phyloP scores from a whole-genome alignment of 192 early-diverging fungal species.

The Coemansia sp. region DNA sequence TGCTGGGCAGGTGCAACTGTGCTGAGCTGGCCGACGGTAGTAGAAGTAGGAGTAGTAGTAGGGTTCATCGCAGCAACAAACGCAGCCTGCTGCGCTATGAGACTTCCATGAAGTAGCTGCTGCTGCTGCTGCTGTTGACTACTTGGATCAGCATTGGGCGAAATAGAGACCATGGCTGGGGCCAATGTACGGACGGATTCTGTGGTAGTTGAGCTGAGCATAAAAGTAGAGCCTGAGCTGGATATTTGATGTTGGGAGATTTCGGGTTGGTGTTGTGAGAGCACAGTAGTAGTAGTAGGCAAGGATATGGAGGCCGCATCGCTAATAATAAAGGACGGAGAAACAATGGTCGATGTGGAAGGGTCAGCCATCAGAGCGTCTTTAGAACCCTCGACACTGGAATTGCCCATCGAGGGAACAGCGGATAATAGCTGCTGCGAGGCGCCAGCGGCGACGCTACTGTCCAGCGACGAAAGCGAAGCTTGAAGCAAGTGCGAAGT shows the following conservation, averaged over 20 bases:
- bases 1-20: slow-evolving; percentile 1
- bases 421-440: slow-evolving; percentile 12
- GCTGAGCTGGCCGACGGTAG: slow-evolving; percentile 9
- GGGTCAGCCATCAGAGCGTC: slow-evolving; percentile 11
- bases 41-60: neutral
- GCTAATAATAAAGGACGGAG: slow-evolving; percentile 16
- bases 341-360: slow-evolving; percentile 10
- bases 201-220: slow-evolving; percentile 4
- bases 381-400: slow-evolving; percentile 2
- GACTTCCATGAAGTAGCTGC: neutral
- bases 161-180: slow-evolving; percentile 7
- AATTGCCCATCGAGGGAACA: neutral
- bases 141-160: slow-evolving; percentile 1
- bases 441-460: neutral
- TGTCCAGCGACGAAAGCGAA: slow-evolving; percentile 9
- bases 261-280: slow-evolving; percentile 9
- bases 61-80: slow-evolving; percentile 12
- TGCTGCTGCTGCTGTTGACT: slow-evolving; percentile 12
- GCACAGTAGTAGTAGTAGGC: neutral
- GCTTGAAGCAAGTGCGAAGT: slow-evolving; percentile 19
- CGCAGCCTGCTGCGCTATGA: slow-evolving; percentile 17
- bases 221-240: slow-evolving; percentile 3
- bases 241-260: neutral
- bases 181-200: neutral
- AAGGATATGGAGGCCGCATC: slow-evolving; percentile 7